phyloP scores from a whole-genome alignment of 1,284 basidiomycete genomes.

The Trametes hirsuta region DNA sequence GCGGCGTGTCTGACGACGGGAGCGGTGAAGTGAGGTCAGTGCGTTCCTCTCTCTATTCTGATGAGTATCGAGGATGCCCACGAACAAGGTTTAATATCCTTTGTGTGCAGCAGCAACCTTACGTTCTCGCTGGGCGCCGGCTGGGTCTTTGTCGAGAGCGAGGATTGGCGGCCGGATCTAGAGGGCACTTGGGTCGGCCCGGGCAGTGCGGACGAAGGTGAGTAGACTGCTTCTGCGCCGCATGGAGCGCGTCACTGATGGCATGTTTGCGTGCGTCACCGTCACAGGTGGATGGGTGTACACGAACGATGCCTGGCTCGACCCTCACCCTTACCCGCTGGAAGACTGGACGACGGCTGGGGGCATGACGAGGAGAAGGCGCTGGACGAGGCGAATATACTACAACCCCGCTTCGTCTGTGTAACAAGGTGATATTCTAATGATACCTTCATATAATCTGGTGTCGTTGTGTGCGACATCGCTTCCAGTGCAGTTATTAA shows the following conservation, averaged over 20 bases:
- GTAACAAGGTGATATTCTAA: background rate
- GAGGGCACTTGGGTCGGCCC: slow-evolving; percentile 54
- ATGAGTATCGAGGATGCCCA: background rate
- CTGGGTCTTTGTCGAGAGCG: slow-evolving; percentile 73
- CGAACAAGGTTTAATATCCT: slow-evolving; percentile 18
- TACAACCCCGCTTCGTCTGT: slow-evolving; percentile 30
- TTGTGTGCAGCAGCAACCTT: slow-evolving; percentile 64
- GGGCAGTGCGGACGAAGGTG: slow-evolving; percentile 51
- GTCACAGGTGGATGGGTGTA: slow-evolving; percentile 74
- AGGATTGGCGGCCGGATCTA: slow-evolving; percentile 74
- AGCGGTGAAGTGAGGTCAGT: slow-evolving; percentile 67
- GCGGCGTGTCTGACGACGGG: slow-evolving; percentile 48
- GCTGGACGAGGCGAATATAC: slow-evolving; percentile 71
- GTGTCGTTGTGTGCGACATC: too few relatives aligned
- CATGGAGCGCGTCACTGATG: background rate
- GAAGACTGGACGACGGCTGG: slow-evolving; percentile 46
- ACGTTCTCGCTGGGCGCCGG: slow-evolving; percentile 71
- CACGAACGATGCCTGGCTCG: slow-evolving; percentile 72
- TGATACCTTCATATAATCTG: background rate
- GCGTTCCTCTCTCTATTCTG: slow-evolving; percentile 3
- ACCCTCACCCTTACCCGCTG: slow-evolving; percentile 44
- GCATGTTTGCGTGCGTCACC: background rate
- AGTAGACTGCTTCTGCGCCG: slow-evolving; percentile 19
- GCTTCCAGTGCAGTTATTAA: too few relatives aligned
- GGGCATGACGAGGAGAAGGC: slow-evolving; percentile 62